Base-by-base conservation (phyloP, 163 green algal species). In the Scenedesmus sp. region DNA sequence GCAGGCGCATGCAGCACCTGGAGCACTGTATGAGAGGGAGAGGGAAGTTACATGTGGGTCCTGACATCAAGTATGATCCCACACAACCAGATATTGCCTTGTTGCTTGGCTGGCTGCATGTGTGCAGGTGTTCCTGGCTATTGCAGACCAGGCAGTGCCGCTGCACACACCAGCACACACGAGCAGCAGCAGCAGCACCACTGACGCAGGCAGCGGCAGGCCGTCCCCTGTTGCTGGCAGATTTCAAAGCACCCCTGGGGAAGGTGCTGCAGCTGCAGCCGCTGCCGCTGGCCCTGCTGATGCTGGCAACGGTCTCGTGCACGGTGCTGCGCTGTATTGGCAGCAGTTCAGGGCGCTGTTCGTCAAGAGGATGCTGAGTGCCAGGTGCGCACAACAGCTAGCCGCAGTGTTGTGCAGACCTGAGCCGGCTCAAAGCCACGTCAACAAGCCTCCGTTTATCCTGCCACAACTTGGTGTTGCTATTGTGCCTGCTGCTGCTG, bases 281-380 rank as follows among this genome's bases (percentile, higher is more conserved):
- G 52, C 79, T 66, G 52, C 2, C 16, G 13, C 4, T 56, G 26
- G 34, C 13, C 26, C 7, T 62, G 84, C 16, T 54, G 34, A 82
- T 89, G 84, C 18, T 86, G 62, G 16, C 55, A 59, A 23, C 16
- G 67, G 34, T 4, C 57, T 88, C 55, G 23, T 95, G 90, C 67
- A 92, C 56, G 95, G 95, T 26, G 64, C 34, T 54, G 52, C 66
- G 52, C 92, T 98, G 87, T 97, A 95, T 83, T 77, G 62, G 55
- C 94, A 95, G 87, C 96, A 97, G 92, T 89, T 96, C 57, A 89
- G 89, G 0, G 96, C 94, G 4, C 94, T 98, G 90, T 94, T 98
- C 55, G 70, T 93, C 46, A 98, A 98, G 94, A 91, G 96, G 4
- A 91, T 92, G 56, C 90, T 97, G 90, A 96, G 94, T 54, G 96